A percentile compares a stretch with the other conserved stretches of the same genome.
These are phyloP conservation scores for Hypoxylon rubiginosum DNA, from an alignment of 2,329 filamentous ascomycete genomes.

Conservation along the genomic window DNA sequence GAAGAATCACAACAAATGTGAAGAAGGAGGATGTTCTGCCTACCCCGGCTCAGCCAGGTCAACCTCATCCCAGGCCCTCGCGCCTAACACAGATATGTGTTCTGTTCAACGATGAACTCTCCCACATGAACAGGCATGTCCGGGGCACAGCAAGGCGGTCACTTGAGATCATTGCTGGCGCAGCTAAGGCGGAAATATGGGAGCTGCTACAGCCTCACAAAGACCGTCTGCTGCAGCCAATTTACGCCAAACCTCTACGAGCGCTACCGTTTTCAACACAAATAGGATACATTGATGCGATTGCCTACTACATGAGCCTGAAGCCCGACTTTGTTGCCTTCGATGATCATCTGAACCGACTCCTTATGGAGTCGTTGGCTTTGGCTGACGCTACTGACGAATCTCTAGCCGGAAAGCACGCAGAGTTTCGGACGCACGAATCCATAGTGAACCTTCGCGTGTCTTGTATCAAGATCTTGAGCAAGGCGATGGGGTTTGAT, in stretches of 20 bases:
- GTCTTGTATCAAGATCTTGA: constrained; percentile 92
- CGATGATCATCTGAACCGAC: constrained; percentile 88
- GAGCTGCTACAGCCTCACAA: constrained; percentile 92
- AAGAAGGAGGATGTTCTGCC: constrained; percentile 81
- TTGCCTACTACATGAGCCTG: constrained; percentile 92
- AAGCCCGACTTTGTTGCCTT: constrained; percentile 92
- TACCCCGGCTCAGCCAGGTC: constrained; percentile 55
- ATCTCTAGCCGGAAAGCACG: constrained; percentile 89
- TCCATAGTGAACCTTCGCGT: constrained; percentile 92
- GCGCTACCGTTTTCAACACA: constrained; percentile 94
- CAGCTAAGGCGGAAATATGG: constrained; percentile 82
- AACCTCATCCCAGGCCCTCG: constrained; percentile 64
- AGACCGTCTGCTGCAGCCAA: constrained; percentile 87
- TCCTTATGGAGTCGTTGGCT: constrained; percentile 93
- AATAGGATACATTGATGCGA: constrained; percentile 98
- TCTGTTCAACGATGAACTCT: constrained; percentile 87
- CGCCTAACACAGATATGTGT: constrained; percentile 83
- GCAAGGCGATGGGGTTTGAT: constrained; percentile 91
- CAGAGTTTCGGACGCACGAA: constrained; percentile 95
- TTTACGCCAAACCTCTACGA: constrained; percentile 94
- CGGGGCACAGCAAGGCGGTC: constrained; percentile 87
- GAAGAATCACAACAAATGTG: constrained; percentile 81
- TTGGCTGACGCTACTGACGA: constrained; percentile 96
- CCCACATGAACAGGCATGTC: constrained; percentile 96
- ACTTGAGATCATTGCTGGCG: constrained; percentile 83